These are phyloP conservation scores for Amniculicola lignicola DNA, from an alignment of 495 filamentous ascomycete genomes.

Conservation along the genomic window DNA sequence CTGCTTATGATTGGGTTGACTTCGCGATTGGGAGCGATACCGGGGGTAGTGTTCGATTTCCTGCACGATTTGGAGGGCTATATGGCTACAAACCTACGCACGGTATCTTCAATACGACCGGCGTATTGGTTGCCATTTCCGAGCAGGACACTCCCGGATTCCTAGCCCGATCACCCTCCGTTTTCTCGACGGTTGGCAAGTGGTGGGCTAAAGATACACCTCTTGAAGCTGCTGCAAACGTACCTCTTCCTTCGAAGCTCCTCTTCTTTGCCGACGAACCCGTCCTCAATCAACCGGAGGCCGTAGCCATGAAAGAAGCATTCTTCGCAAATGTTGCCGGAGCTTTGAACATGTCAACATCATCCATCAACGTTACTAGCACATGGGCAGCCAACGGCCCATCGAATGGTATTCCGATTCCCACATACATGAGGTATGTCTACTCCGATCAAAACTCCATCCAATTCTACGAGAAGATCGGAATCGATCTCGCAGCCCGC, in stretches of 20 bases:
- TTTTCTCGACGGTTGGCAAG: neutral
- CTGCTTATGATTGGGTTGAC: constrained; percentile 17
- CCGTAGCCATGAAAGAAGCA: constrained; percentile 6
- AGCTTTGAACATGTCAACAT: constrained; percentile 6
- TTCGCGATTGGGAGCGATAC: constrained; percentile 15
- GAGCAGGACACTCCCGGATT: constrained; percentile 13
- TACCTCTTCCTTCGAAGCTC: neutral
- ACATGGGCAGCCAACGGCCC: constrained; percentile 1
- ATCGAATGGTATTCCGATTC: neutral
- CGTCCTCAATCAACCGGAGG: constrained; percentile 4
- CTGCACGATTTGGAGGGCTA: constrained; percentile 7
- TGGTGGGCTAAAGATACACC: constrained; percentile 8
- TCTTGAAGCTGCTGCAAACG: neutral
- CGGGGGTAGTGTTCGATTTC: constrained; percentile 9
- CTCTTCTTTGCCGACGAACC: constrained; percentile 12
- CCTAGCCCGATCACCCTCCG: constrained; percentile 8
- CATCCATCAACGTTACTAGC: constrained; percentile 1
- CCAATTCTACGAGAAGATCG: constrained; percentile 15
- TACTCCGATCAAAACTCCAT: constrained; percentile 20
- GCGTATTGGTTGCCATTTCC: constrained; percentile 6
- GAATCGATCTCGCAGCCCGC: neutral
- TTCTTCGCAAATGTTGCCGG: constrained; percentile 8
- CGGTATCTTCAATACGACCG: constrained; percentile 10
- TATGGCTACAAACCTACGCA: constrained; percentile 11
- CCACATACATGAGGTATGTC: constrained; percentile 1